Conservation (phyloP, 805 yeast species). For the Myxozyma melibiosi region DNA sequence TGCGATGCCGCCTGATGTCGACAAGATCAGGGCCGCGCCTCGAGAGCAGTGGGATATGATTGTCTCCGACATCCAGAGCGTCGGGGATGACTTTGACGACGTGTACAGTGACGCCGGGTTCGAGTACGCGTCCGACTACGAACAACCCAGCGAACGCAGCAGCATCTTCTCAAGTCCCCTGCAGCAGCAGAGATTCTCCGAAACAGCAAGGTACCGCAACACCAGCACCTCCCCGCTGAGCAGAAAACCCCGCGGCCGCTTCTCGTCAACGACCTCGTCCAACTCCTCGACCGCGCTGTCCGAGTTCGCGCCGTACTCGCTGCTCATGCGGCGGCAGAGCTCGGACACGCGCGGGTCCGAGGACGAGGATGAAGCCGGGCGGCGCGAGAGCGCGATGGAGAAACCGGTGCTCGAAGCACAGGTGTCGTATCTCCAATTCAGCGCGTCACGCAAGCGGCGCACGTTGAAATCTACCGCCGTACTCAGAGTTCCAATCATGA, state of each 20-base stretch:
- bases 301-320: too few relatives aligned
- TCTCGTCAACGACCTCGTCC: too few relatives aligned
- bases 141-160: neutral
- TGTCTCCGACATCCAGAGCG: slow-evolving; percentile 11
- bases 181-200: slow-evolving; percentile 2
- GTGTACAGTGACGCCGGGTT: neutral
- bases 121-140: neutral
- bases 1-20: slow-evolving; percentile 14
- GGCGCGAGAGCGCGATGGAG: too few relatives aligned
- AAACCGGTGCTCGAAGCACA: slow-evolving; percentile 1
- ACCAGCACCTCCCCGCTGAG: too few relatives aligned
- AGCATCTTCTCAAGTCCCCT: neutral
- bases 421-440: slow-evolving; percentile 7
- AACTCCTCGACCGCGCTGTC: too few relatives aligned
- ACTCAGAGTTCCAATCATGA: slow-evolving; percentile 2
- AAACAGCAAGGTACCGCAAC: neutral
- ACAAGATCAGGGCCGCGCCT: neutral
- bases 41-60: slow-evolving; percentile 24
- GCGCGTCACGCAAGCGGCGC: slow-evolving; percentile 6
- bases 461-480: slow-evolving; percentile 5
- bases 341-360: neutral
- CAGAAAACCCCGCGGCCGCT: too few relatives aligned
- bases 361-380: neutral
- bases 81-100: neutral
- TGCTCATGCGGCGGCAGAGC: too few relatives aligned